A percentile compares a stretch with the other conserved stretches of the same genome.
Evolutionary conservation across 768 basidiomycete genomes (phyloP).

Genomic region (Agaricus bisporus): DNA sequence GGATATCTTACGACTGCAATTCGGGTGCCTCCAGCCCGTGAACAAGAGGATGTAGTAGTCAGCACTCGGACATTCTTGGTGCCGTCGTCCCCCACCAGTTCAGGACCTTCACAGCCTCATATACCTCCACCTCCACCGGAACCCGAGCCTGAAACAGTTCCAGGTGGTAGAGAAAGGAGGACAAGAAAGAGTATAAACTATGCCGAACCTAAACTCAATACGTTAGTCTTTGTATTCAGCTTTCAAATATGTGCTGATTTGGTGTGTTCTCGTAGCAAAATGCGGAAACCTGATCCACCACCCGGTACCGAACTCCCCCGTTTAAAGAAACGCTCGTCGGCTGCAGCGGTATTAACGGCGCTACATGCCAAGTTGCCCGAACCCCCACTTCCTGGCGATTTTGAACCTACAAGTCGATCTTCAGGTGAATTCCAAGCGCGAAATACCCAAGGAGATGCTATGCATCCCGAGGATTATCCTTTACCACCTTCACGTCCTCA

Average conservation of each 20-base stretch:
- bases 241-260: slow-evolving; percentile 8
- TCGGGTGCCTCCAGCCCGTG: slow-evolving; percentile 10
- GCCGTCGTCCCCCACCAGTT: slow-evolving; percentile 7
- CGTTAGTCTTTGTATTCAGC: slow-evolving; percentile 40
- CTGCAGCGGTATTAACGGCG: slow-evolving; percentile 29
- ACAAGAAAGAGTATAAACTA: slow-evolving; percentile 80
- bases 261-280: slow-evolving; percentile 50
- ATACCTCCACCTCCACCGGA: slow-evolving; percentile 27
- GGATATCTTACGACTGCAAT: slow-evolving; percentile 18
- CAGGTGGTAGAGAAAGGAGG: slow-evolving; percentile 48
- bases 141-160: slow-evolving; percentile 17
- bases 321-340: slow-evolving; percentile 42
- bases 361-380: slow-evolving; percentile 16
- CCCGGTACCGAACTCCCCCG: slow-evolving; percentile 25
- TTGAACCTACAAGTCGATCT: slow-evolving; percentile 20
- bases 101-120: slow-evolving; percentile 33
- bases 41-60: slow-evolving; percentile 9
- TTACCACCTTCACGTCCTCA: slow-evolving; percentile 30
- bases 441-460: slow-evolving; percentile 14
- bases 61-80: slow-evolving; percentile 10
- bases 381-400: slow-evolving; percentile 26
- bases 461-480: slow-evolving; percentile 30
- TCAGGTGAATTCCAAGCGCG: slow-evolving; percentile 6
- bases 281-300: slow-evolving; percentile 75
- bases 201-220: slow-evolving; percentile 83